Conservation (phyloP, 108 stramenopile genomes). For the Skeletonema potamos region DNA sequence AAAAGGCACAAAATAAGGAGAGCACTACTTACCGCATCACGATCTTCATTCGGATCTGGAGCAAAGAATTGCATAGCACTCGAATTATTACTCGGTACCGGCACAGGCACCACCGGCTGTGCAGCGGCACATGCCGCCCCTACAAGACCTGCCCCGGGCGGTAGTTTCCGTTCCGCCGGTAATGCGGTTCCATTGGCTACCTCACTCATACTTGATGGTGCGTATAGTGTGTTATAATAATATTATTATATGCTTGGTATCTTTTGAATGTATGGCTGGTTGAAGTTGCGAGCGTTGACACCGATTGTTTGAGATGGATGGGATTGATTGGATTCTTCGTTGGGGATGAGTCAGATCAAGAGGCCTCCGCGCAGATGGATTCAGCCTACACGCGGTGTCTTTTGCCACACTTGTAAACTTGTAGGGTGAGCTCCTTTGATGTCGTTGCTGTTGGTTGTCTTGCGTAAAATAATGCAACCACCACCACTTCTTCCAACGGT, state of each 20-base stretch:
- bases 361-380: background rate
- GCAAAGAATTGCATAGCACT: slow-evolving; percentile 49
- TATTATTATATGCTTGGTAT: background rate
- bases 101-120: background rate
- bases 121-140: background rate
- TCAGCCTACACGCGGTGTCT: background rate
- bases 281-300: background rate
- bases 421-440: background rate
- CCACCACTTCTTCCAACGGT: too few relatives aligned
- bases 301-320: background rate
- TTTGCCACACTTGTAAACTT: background rate
- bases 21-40: slow-evolving; percentile 30
- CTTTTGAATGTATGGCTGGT: background rate
- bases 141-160: background rate
- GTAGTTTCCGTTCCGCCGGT: background rate
- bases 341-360: slow-evolving; percentile 1
- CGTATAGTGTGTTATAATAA: background rate
- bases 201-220: background rate
- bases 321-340: background rate
- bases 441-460: too few relatives aligned
- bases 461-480: too few relatives aligned
- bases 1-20: background rate
- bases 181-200: background rate
- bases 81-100: slow-evolving; percentile 1
- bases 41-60: slow-evolving; percentile 35